These are phyloP conservation scores for Mycena capillaripes DNA, from an alignment of 768 basidiomycete species.

Conservation along the genomic window DNA sequence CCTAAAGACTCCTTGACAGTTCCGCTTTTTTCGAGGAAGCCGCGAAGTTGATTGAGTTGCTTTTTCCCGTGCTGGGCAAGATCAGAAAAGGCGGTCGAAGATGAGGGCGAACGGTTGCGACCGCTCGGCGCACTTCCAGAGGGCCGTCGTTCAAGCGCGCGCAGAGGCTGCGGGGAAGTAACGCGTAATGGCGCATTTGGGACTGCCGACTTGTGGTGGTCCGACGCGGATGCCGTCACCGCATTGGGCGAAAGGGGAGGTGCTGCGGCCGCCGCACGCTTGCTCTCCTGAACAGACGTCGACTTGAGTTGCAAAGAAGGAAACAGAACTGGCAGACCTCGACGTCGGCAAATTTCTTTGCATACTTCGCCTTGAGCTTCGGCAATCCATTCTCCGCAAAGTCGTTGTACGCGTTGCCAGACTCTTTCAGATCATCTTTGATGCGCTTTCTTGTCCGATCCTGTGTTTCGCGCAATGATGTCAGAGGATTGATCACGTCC, in stretches of 20 bases:
- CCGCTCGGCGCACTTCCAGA: slow-evolving; percentile 67
- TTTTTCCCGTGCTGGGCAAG: slow-evolving; percentile 92
- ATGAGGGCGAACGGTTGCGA: slow-evolving; percentile 84
- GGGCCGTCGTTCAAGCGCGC: slow-evolving; percentile 81
- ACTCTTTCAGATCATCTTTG: slow-evolving; percentile 91
- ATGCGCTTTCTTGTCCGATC: slow-evolving; percentile 93
- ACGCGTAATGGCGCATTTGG: slow-evolving; percentile 65
- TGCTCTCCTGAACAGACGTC: slow-evolving; percentile 71
- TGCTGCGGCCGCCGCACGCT: slow-evolving; percentile 58
- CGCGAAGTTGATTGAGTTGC: slow-evolving; percentile 88
- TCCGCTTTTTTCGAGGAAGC: slow-evolving; percentile 84
- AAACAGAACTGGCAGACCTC: slow-evolving; percentile 65
- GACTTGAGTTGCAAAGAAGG: slow-evolving; percentile 9
- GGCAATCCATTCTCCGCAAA: slow-evolving; percentile 87
- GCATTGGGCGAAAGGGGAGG: slow-evolving; percentile 49
- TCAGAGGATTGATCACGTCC: slow-evolving; percentile 82
- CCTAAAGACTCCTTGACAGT: slow-evolving; percentile 72
- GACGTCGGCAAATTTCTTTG: slow-evolving; percentile 88
- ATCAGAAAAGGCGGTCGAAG: slow-evolving; percentile 88
- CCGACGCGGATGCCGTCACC: slow-evolving; percentile 50
- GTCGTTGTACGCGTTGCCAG: slow-evolving; percentile 81
- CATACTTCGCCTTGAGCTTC: slow-evolving; percentile 82
- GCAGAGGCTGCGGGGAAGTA: slow-evolving; percentile 79
- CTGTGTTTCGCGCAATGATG: slow-evolving; percentile 85
- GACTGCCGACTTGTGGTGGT: slow-evolving; percentile 58